Evolutionary conservation across 495 filamentous ascomycete species (phyloP).

Genomic region (Achaetomiella virescens): DNA sequence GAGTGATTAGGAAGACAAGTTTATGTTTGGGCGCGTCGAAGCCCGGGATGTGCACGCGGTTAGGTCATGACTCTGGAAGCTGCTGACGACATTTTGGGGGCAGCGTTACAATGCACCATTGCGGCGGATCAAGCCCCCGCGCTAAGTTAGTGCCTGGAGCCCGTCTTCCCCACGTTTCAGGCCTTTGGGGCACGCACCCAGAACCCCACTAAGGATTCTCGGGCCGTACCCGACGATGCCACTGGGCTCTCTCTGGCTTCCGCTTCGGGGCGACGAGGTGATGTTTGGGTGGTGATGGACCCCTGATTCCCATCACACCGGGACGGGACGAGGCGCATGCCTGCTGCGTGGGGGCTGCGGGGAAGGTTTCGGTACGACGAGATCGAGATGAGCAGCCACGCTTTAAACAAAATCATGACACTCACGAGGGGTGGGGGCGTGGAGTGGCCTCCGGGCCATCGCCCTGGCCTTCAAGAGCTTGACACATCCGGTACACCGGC

Average conservation of each 20-base stretch:
- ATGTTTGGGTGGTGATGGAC: too few species aligned
- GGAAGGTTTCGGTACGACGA: not conserved
- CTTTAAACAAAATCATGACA: slow-evolving; percentile 6
- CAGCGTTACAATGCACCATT: not conserved
- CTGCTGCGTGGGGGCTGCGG: slow-evolving; percentile 7
- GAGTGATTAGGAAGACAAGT: not conserved
- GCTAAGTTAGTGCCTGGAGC: slow-evolving; percentile 8
- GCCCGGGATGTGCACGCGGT: not conserved
- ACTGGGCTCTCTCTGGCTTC: not conserved
- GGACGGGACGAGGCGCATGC: not conserved
- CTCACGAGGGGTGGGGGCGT: slow-evolving; percentile 19
- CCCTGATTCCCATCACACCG: not conserved
- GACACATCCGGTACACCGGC: slow-evolving; percentile 26
- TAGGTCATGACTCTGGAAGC: not conserved
- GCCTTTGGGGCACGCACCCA: not conserved
- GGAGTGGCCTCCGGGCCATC: slow-evolving; percentile 6
- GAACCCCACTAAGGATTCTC: slow-evolving; percentile 3
- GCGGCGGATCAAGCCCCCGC: slow-evolving; percentile 7
- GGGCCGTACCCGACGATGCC: not conserved
- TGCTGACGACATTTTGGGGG: slow-evolving; percentile 16
- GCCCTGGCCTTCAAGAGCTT: slow-evolving; percentile 26
- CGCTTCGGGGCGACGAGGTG: not conserved
- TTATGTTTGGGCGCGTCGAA: not conserved
- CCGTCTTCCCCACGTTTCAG: slow-evolving; percentile 14
- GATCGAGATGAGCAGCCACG: slow-evolving; percentile 6